Evolutionary conservation across 129 eudicot species (phyloP), one percentile per base, ranked within the genome.

Genomic region (Centaurea solstitialis): DNA sequence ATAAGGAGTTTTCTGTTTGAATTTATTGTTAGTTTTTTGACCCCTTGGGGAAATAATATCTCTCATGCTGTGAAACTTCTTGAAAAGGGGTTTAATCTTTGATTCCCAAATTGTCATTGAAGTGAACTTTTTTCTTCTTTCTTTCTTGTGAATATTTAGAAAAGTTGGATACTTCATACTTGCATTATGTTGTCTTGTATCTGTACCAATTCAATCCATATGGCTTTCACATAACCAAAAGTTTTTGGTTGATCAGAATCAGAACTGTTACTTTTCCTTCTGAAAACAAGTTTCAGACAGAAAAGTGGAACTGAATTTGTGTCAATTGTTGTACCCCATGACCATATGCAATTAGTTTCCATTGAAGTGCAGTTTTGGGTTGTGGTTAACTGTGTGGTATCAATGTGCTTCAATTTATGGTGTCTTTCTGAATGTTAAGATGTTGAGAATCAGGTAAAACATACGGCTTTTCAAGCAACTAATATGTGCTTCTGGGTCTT

Each of bases 151-250:
- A 7, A 23, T 15, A 39, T 10, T n/a, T 22, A n/a, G 24, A 39
- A 61, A 76, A 40, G 37, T 24, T 76, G 41, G 73, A 69, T 76
- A 23, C 72, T 82, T 68, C 30, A 33, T 33, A 33, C 37, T 33
- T 33, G 72, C 85, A 69, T 75, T 82, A 24, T 23, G 13, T 37
- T 75, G 61, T 47, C 62, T 53, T 68, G 22, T 67, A 17, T 66
- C 22, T 47, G 43, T 47, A n/a, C n/a, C n/a, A 50, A 68, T 68
- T 35, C 62, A 50, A 23, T 68, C 41, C 21, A 35, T 35, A n/a
- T 22, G 3, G 26, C 68, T 35, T 75, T 40, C 18, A 9, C 64
- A 66, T 74, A n/a, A n/a, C 74, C 39, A 40, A 24, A 45, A 47
- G 17, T 45, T 70, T 50, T 20, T 18, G 33, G 74, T 26, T 73